Evolutionary conservation across 306 rosid genomes (phyloP), one percentile per base, ranked within the genome.

Genomic region (Neltuma alba): DNA sequence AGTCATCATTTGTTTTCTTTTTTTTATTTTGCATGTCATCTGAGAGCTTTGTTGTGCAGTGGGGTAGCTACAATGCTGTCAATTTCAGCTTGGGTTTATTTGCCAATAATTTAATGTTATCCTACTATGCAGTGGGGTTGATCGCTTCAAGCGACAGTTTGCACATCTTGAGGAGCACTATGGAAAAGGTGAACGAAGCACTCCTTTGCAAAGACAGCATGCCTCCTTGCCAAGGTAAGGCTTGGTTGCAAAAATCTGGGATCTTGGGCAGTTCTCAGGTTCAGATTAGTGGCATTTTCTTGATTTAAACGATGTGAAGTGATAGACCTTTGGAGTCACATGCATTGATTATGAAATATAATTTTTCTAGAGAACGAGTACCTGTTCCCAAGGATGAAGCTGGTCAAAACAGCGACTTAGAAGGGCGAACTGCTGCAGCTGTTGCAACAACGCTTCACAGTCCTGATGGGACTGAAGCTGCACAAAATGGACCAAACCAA

Each of bases 141-240:
- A 95, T 82, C 97, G 99, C 58, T 95, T 95, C 86, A 95, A 95
- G 87, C 87, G 96, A 65, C 99, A 95, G 66, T 95, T 95, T 85
- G 99, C 98, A 0, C 99, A 95, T 89, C 98, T 95, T 44, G 99
- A 95, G 89, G 99, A 95, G 72, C 81, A 75, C 70, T 37, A 85
- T 60, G 92, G 96, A 44, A 95, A 88, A 86, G 98, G 99, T 71
- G 97, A 92, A 81, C 85, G 74, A 80, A 61, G 92, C 81, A 75
- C 87, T 84, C 98, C 98, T 20, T 89, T 93, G 77, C 91, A 87
- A 86, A 90, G 99, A 87, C 98, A 95, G 50, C 94, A 93, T 82
- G 98, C 91, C 75, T 95, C 99, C 80, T 88, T 93, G 76, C 99
- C 99, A 61, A 90, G 99, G 99, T 93, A 84, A 71, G 74, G 63